Evolutionary conservation across 352 stramenopile genomes (phyloP).

Genomic region (Globisporangium mamillatum): DNA sequence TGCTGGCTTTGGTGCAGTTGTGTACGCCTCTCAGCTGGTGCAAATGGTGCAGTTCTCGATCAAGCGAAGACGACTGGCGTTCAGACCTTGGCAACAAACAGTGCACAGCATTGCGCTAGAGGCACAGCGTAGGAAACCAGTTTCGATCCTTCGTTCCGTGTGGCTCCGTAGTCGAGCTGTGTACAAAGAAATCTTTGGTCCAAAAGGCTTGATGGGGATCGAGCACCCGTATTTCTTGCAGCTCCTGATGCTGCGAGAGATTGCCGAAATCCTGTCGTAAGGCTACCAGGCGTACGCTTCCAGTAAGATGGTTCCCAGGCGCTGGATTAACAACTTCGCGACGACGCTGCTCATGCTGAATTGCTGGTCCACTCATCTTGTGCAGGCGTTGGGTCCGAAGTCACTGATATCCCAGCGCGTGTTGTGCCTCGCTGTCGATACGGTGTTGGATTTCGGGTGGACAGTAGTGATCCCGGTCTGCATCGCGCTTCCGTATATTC

Average conservation of each 20-base stretch:
- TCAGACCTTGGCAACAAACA: neutral
- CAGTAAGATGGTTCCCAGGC: slow-evolving; percentile 24
- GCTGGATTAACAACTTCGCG: slow-evolving; percentile 34
- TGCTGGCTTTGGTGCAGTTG: neutral
- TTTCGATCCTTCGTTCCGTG: neutral
- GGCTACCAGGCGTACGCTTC: slow-evolving; percentile 29
- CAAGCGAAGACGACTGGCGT: slow-evolving; percentile 4
- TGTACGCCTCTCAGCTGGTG: slow-evolving; percentile 5
- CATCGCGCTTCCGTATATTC: slow-evolving; percentile 23
- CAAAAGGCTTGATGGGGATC: slow-evolving; percentile 12
- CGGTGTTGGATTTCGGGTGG: slow-evolving; percentile 29
- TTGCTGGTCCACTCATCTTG: slow-evolving; percentile 18
- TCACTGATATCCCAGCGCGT: slow-evolving; percentile 21
- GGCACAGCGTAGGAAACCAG: neutral
- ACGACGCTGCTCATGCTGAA: slow-evolving; percentile 25
- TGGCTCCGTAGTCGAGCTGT: neutral
- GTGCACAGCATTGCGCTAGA: neutral
- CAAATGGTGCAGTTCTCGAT: slow-evolving; percentile 3
- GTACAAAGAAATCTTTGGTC: slow-evolving; percentile 1
- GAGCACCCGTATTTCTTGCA: slow-evolving; percentile 17
- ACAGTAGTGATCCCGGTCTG: slow-evolving; percentile 27
- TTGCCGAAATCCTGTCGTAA: slow-evolving; percentile 26
- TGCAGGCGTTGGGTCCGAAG: slow-evolving; percentile 16
- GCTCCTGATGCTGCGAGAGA: slow-evolving; percentile 21
- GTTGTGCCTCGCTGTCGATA: slow-evolving; percentile 23